Evolutionary conservation across 2,329 filamentous ascomycete genomes (phyloP).

Genomic region (Venturia carpophila): DNA sequence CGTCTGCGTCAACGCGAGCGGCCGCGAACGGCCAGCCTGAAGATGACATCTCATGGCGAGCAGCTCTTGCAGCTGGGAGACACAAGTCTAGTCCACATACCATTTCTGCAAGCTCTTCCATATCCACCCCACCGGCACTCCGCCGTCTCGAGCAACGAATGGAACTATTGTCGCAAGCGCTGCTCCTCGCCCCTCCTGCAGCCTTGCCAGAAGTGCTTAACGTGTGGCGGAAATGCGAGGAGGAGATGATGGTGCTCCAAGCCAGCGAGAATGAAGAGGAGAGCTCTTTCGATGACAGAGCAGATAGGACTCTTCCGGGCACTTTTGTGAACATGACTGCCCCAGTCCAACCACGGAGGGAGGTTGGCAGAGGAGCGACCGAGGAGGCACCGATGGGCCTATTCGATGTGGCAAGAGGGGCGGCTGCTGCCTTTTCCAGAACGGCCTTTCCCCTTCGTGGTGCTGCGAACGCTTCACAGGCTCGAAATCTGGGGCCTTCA

Average conservation of each 20-base stretch:
- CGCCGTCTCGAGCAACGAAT: conserved; percentile 72
- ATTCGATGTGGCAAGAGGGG: conserved; percentile 45
- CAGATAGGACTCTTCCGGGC: conserved; percentile 34
- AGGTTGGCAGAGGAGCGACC: conserved; percentile 35
- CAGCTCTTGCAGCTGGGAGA: conserved; percentile 69
- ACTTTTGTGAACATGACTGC: conserved; percentile 34
- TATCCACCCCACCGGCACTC: conserved; percentile 41
- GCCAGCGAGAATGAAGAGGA: conserved; percentile 61
- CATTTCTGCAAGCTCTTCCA: conserved; percentile 30
- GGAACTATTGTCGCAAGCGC: conserved; percentile 67
- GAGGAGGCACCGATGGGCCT: conserved; percentile 46
- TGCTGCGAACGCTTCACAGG: conserved; percentile 21
- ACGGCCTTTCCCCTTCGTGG: conserved; percentile 39
- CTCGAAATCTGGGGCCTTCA: conserved; percentile 10
- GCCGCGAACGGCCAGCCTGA: conserved; percentile 21
- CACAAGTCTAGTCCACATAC: conserved; percentile 43
- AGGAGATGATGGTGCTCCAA: conserved; percentile 61
- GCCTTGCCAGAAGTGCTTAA: conserved; percentile 68
- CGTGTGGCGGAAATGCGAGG: conserved; percentile 68
- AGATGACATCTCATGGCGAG: conserved; percentile 65
- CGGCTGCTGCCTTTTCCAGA: conserved; percentile 40
- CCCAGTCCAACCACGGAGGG: conserved; percentile 32
- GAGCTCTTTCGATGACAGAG: conserved; percentile 60
- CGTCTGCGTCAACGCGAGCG: conserved; percentile 24
- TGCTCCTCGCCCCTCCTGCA: conserved; percentile 62